A percentile compares a stretch with the other conserved stretches of the same genome.
Evolutionary conservation across 352 stramenopile genomes (phyloP).

Genomic region (Pythium pectinolyticum): DNA sequence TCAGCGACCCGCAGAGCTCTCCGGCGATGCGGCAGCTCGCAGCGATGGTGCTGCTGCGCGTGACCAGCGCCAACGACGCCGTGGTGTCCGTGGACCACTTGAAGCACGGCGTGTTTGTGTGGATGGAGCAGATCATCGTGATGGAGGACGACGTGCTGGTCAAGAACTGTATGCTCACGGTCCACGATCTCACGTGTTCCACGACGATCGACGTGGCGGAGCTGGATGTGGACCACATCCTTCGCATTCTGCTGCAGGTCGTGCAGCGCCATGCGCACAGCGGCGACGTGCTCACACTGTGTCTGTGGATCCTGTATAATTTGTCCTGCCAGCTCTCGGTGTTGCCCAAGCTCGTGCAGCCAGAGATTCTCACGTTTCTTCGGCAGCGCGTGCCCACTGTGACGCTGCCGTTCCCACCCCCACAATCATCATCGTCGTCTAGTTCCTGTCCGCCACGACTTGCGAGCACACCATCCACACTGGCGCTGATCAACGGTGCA

Average conservation of each 20-base stretch:
- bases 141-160: slow-evolving; percentile 76
- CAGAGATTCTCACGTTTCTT: slow-evolving; percentile 63
- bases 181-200: slow-evolving; percentile 69
- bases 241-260: slow-evolving; percentile 68
- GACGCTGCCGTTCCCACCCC: slow-evolving; percentile 14
- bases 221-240: slow-evolving; percentile 60
- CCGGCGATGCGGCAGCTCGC: slow-evolving; percentile 62
- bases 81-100: slow-evolving; percentile 65
- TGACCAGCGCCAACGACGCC: slow-evolving; percentile 71
- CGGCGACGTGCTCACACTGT: slow-evolving; percentile 60
- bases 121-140: slow-evolving; percentile 80
- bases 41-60: slow-evolving; percentile 68
- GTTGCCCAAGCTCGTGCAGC: slow-evolving; percentile 46
- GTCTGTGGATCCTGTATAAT: slow-evolving; percentile 75
- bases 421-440: background rate
- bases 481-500: slow-evolving; percentile 7
- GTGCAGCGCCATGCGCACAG: slow-evolving; percentile 47
- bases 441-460: too few species aligned
- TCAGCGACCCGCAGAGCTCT: slow-evolving; percentile 41
- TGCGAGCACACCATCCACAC: background rate
- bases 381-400: slow-evolving; percentile 37
- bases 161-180: slow-evolving; percentile 75
- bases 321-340: slow-evolving; percentile 57
- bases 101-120: slow-evolving; percentile 62
- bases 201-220: slow-evolving; percentile 50